Evolutionary conservation across 164 flowering plant genomes (phyloP), one percentile per base, ranked within the genome.

Genomic region (Nymphaea colorata): DNA sequence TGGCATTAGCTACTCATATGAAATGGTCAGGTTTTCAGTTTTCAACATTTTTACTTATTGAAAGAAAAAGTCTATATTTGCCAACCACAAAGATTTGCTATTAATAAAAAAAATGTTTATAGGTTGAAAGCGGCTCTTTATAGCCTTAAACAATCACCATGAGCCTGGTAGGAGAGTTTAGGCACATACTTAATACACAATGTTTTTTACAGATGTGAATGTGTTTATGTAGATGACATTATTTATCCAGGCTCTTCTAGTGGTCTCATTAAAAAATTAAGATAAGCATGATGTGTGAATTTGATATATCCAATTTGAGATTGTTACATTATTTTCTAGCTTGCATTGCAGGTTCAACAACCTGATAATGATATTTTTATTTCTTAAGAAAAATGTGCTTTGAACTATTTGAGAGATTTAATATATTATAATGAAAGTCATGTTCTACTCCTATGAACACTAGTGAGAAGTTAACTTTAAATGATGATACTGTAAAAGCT

Each of bases 271-370:
- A 25, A 25, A 25, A 69, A 75, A 42, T 75, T 75, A 25, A 75
- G 42, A 43, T 5, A 57, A 25, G 41, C 15, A 67, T 67, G 77
- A 70, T 59, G 71, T 5, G 36, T 11, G 59, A 62, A 7, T 70
- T 74, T 67, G 73, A 74, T 11, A 70, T 74, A 70, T 16, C 75
- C 4, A 61, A 73, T 43, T 59, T 64, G 65, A 60, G 75, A 2
- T 5, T 57, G 43, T 10, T 64, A 25, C 62, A 68, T 44, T 68
- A 64, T 43, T 73, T 73, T 44, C 36, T 25, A 25, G 36, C 71
- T 73, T 41, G 71, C 68, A 4, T 14, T 73, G 3, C 11, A 68
- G 25, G 43, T 68, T 18, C 2, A 4, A 5, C 61, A 68, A 73
- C 8, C 12, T 6, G 25, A 16, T 55, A 42, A 51, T 65, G 66